Evolutionary conservation across 2,329 filamentous ascomycete genomes (phyloP).

Genomic region (Eutypa lata): DNA sequence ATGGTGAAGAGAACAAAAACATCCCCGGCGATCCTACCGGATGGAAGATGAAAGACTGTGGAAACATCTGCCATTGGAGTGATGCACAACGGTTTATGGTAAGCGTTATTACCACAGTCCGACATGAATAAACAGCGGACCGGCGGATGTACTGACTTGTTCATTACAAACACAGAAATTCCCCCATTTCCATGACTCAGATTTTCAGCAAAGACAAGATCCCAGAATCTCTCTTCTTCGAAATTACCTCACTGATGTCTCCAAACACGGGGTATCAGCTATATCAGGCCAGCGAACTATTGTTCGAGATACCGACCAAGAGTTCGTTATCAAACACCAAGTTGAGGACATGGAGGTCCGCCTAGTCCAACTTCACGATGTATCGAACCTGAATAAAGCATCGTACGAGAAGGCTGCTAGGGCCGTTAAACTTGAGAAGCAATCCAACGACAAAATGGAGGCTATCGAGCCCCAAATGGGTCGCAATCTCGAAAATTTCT

Average conservation of each 20-base stretch:
- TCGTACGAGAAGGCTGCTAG: conserved; percentile 2
- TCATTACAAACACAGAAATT: not conserved
- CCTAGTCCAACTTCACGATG: not conserved
- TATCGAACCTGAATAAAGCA: not conserved
- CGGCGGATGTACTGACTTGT: too few relatives aligned
- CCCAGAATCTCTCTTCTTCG: not conserved
- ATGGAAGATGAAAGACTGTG: conserved; percentile 10
- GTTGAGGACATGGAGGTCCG: not conserved
- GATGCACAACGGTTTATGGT: conserved; percentile 1
- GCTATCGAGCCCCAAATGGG: conserved; percentile 2
- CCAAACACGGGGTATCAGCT: too few relatives aligned
- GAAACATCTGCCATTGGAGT: conserved; percentile 7
- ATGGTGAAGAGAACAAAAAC: conserved; percentile 6
- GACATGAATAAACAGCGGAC: too few relatives aligned
- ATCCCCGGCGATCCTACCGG: conserved; percentile 6
- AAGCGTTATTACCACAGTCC: too few relatives aligned
- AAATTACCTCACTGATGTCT: too few relatives aligned
- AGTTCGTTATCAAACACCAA: conserved; percentile 1
- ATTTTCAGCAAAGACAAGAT: too few relatives aligned
- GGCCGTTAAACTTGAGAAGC: not conserved
- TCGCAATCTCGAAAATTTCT: conserved; percentile 4
- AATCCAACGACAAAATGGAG: conserved; percentile 2
- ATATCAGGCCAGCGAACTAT: not conserved
- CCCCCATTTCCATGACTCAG: not conserved
- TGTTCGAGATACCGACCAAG: conserved; percentile 1